A percentile compares a stretch with the other conserved stretches of the same genome.
phyloP scores from a whole-genome alignment of 2,329 filamentous ascomycete genomes.

The Botrytis pseudocinerea region DNA sequence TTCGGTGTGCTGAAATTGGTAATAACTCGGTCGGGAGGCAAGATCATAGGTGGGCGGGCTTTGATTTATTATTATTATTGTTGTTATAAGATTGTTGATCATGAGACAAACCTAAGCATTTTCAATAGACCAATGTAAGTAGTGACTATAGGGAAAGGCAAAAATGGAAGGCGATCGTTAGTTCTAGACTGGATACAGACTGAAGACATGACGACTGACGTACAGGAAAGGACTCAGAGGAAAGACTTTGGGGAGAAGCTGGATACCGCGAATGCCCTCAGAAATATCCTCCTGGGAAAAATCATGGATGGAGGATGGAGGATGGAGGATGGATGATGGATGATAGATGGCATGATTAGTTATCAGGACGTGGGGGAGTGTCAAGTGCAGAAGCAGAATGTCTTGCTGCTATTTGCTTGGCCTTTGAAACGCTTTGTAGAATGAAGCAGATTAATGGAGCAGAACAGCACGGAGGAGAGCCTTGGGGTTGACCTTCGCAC shows the following conservation, averaged over 20 bases:
- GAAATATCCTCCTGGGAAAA: not conserved
- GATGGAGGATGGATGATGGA: not conserved
- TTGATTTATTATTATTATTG: not conserved
- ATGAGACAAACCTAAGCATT: slow-evolving; percentile 9
- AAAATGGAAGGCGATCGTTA: slow-evolving; percentile 4
- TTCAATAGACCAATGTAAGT: slow-evolving; percentile 1
- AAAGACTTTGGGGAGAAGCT: not conserved
- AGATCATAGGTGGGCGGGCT: not conserved
- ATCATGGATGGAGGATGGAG: not conserved
- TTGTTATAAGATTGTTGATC: not conserved
- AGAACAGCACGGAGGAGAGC: not conserved
- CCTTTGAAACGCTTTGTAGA: not conserved
- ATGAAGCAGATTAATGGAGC: not conserved
- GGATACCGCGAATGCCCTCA: not conserved
- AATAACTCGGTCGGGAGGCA: no score
- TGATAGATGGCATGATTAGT: not conserved
- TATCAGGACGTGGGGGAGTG: not conserved
- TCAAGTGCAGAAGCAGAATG: not conserved
- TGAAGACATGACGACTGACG: not conserved
- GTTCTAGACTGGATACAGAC: not conserved
- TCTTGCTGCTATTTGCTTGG: slow-evolving; percentile 9
- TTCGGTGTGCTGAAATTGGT: slow-evolving; percentile 1
- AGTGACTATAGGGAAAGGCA: not conserved
- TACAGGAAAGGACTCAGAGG: not conserved
- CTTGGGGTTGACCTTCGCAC: not conserved